A percentile compares a stretch with the other conserved stretches of the same genome.
Evolutionary conservation across 495 filamentous ascomycete genomes (phyloP).

Genomic region (Penicillium subrubescens): DNA sequence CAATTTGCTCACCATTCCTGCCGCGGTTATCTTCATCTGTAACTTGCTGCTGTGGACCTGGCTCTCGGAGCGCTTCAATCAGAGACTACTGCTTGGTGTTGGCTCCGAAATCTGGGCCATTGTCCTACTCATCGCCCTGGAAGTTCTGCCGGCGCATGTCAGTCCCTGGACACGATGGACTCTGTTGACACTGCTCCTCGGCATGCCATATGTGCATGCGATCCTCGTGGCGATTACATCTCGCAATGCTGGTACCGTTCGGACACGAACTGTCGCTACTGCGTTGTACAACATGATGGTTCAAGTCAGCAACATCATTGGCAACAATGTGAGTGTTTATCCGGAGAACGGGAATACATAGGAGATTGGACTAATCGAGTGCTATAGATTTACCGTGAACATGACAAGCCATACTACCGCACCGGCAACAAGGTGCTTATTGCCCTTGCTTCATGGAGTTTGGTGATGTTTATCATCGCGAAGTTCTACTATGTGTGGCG

Average conservation of each 20-base stretch:
- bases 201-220: constrained; percentile 64
- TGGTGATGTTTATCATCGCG: constrained; percentile 55
- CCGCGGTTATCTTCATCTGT: constrained; percentile 51
- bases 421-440: constrained; percentile 68
- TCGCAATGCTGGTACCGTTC: constrained; percentile 66
- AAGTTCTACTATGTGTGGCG: constrained; percentile 66
- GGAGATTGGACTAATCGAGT: background rate
- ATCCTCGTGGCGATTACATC: constrained; percentile 70
- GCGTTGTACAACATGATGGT: constrained; percentile 77
- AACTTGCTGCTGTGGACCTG: constrained; percentile 52
- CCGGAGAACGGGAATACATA: background rate
- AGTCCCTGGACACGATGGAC: constrained; percentile 57
- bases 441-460: constrained; percentile 53
- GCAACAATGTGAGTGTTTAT: constrained; percentile 54
- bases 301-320: constrained; percentile 64
- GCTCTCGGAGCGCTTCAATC: constrained; percentile 54
- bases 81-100: constrained; percentile 55
- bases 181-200: constrained; percentile 54
- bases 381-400: constrained; percentile 59
- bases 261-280: constrained; percentile 64
- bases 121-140: constrained; percentile 55
- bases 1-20: constrained; percentile 70
- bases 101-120: constrained; percentile 58
- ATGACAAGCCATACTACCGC: constrained; percentile 67
- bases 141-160: constrained; percentile 33